Conservation (phyloP, 2,329 filamentous ascomycete genomes). For the Talaromyces sp. region DNA sequence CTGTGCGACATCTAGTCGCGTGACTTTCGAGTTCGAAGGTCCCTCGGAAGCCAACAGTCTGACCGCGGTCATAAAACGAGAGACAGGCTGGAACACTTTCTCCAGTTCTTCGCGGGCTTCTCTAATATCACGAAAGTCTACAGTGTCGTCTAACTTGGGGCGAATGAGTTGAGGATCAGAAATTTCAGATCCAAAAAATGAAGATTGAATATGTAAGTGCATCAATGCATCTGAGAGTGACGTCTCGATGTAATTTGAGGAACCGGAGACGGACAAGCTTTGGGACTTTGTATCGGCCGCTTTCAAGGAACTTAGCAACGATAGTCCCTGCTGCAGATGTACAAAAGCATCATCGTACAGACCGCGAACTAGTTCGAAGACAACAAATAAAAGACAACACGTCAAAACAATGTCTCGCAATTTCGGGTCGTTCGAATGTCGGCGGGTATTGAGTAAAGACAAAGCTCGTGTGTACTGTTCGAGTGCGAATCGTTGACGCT, state of each 20-base stretch:
- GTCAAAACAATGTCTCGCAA: constrained; percentile 22
- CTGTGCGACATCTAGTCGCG: background rate
- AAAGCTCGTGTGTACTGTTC: constrained; percentile 25
- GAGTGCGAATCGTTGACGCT: constrained; percentile 24
- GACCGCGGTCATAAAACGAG: background rate
- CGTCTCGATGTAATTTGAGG: background rate
- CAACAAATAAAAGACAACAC: constrained; percentile 26
- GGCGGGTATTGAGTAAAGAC: constrained; percentile 19
- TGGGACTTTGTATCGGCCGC: background rate
- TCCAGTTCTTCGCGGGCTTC: constrained; percentile 10
- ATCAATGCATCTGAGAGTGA: constrained; percentile 17
- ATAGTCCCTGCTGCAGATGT: constrained; percentile 25
- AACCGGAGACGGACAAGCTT: background rate
- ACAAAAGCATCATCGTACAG: constrained; percentile 21
- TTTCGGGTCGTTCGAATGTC: constrained; percentile 19
- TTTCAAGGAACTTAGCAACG: constrained; percentile 19
- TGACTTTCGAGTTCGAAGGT: background rate
- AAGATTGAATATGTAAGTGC: constrained; percentile 17
- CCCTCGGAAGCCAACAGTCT: background rate
- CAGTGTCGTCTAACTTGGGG: background rate
- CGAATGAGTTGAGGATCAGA: background rate
- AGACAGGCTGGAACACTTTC: background rate
- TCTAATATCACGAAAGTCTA: background rate
- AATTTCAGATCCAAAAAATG: constrained; percentile 16
- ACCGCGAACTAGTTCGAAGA: constrained; percentile 26